These are phyloP conservation scores for Hansenula lynferdii DNA, from an alignment of 1,139 yeast genomes.

Conservation along the genomic window DNA sequence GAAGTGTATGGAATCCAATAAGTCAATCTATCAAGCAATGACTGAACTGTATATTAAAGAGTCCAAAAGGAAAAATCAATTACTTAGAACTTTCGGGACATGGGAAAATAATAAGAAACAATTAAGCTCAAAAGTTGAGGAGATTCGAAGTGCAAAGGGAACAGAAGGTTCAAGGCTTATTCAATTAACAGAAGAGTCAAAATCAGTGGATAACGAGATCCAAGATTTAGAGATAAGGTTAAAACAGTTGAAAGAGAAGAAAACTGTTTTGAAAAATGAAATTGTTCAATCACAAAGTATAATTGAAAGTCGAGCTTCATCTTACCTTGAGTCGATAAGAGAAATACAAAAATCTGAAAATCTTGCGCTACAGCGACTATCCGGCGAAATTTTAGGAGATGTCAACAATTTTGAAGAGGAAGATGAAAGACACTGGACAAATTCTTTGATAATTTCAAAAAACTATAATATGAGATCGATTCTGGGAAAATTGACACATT, in stretches of 20 bases:
- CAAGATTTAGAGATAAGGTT: slow-evolving; percentile 36
- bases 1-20: slow-evolving; percentile 13
- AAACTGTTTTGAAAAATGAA: slow-evolving; percentile 35
- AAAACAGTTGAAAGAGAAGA: slow-evolving; percentile 33
- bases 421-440: too few relatives aligned
- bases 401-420: too few relatives aligned
- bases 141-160: slow-evolving; percentile 37
- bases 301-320: slow-evolving; percentile 45
- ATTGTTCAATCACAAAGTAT: slow-evolving; percentile 48
- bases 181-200: slow-evolving; percentile 32
- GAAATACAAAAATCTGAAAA: slow-evolving; percentile 38
- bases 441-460: too few relatives aligned
- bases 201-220: slow-evolving; percentile 42
- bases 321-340: slow-evolving; percentile 37
- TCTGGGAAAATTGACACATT: background rate
- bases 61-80: slow-evolving; percentile 25
- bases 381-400: slow-evolving; percentile 22
- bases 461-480: background rate
- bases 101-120: slow-evolving; percentile 41
- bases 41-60: slow-evolving; percentile 46
- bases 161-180: slow-evolving; percentile 44
- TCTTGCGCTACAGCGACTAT: slow-evolving; percentile 25
- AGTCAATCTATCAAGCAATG: slow-evolving; percentile 35
- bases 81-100: slow-evolving; percentile 32
- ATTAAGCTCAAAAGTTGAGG: slow-evolving; percentile 33